These are phyloP conservation scores for Neurospora sp. DNA, from an alignment of 495 filamentous ascomycete species.

Conservation along the genomic window DNA sequence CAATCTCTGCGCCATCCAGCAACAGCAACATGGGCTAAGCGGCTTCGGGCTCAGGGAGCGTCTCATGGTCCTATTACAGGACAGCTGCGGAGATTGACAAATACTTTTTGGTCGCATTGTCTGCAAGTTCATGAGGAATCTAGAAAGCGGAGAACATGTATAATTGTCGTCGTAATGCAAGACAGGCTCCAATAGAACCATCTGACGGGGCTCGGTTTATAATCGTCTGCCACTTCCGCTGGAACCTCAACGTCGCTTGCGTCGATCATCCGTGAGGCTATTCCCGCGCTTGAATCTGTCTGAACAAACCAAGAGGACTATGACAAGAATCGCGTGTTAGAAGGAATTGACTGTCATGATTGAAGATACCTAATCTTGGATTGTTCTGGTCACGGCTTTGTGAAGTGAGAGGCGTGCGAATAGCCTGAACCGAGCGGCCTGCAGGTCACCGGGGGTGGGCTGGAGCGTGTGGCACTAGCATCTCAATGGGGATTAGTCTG, in stretches of 20 bases:
- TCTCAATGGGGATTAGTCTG: not conserved
- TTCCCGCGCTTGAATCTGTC: not conserved
- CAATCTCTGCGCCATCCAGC: not conserved
- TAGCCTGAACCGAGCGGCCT: not conserved
- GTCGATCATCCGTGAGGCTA: not conserved
- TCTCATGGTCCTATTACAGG: not conserved
- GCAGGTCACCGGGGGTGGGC: not conserved
- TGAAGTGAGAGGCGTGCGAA: not conserved
- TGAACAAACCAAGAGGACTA: not conserved
- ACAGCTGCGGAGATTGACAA: not conserved
- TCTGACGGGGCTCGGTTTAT: not conserved
- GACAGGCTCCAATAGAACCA: not conserved
- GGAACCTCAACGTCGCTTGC: not conserved
- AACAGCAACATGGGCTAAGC: not conserved
- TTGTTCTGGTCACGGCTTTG: not conserved
- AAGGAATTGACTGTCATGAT: not conserved
- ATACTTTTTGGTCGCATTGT: not conserved
- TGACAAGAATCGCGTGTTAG: not conserved
- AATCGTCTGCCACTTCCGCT: not conserved
- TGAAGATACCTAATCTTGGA: not conserved
- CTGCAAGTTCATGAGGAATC: not conserved
- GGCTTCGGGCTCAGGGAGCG: not conserved
- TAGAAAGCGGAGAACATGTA: not conserved
- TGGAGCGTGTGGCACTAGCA: not conserved
- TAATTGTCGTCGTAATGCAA: not conserved